Evolutionary conservation across 2,329 filamentous ascomycete species (phyloP).

Genomic region (Didymella glomerata): DNA sequence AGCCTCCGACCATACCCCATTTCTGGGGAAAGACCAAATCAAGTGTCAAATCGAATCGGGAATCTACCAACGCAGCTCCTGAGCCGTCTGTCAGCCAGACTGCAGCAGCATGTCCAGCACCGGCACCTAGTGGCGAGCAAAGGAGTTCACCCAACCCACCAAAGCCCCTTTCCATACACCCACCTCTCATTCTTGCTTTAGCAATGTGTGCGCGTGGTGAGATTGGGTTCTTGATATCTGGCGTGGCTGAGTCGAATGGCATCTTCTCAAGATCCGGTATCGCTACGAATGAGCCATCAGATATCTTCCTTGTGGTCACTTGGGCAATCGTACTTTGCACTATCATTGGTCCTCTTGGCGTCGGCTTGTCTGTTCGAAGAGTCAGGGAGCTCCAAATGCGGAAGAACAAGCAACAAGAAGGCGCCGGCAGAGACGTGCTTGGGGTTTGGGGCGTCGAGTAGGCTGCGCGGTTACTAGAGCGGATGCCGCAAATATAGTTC

Average conservation of each 20-base stretch:
- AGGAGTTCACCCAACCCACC: constrained; percentile 34
- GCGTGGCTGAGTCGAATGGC: constrained; percentile 66
- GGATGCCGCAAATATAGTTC: not conserved
- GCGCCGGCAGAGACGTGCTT: constrained; percentile 53
- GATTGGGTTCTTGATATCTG: constrained; percentile 79
- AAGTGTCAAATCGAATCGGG: not conserved
- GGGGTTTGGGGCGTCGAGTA: constrained; percentile 56
- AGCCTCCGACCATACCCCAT: constrained; percentile 33
- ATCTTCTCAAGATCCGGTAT: constrained; percentile 52
- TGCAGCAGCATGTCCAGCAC: not conserved
- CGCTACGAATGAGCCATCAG: constrained; percentile 43
- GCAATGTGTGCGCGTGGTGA: constrained; percentile 82
- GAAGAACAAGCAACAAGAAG: constrained; percentile 41
- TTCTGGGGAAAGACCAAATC: constrained; percentile 33
- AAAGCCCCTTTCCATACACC: constrained; percentile 71
- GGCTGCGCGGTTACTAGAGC: not conserved
- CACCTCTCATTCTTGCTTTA: constrained; percentile 70
- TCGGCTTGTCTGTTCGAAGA: constrained; percentile 60
- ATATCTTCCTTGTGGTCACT: constrained; percentile 62
- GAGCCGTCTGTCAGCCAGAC: not conserved
- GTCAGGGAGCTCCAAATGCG: constrained; percentile 53
- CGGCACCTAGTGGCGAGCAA: constrained; percentile 14
- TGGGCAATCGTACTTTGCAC: constrained; percentile 68
- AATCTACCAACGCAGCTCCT: not conserved
- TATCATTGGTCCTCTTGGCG: constrained; percentile 62